Base-by-base conservation (phyloP, 495 filamentous ascomycete species). In the Sporormia fimetaria region DNA sequence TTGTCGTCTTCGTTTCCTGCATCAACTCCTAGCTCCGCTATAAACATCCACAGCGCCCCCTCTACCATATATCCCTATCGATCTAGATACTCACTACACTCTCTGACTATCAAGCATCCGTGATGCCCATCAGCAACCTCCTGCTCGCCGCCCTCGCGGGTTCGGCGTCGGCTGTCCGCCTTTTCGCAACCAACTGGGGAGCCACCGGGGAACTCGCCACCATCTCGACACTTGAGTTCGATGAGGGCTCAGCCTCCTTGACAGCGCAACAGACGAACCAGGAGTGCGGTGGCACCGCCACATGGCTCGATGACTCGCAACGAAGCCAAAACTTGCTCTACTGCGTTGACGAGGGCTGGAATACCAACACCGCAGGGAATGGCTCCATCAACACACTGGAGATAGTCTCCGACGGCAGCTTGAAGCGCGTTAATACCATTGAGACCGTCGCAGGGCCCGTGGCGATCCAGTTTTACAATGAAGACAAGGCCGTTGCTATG, bases 321-420 rank as follows among this genome's bases (percentile, higher is more conserved):
- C 36, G 45, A 23, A 40, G 44, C n/a, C 24, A 17, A 15, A 21
- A 29, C n/a, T n/a, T n/a, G 11, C 47, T 64, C 6, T 57, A 46
- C 47, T 63, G 58, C 47, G 17, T 62, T 8, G 58, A 62, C 37
- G 60, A 64, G 39, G 60, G 50, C 8, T 47, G n/a, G n/a, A n/a
- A n/a, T 52, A 12, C 28, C 30, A 4, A 50, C 49, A 3, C 38
- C 48, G 20, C n/a, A n/a, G n/a, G n/a, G n/a, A 64, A 61, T 33
- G 60, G 58, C 31, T 54, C 54, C 21, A 37, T 64, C 32, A 57
- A 41, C 47, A 56, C 58, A 4, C 56, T 56, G 38, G 44, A 26
- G 10, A 51, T 51, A 27, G 43, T 27, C 29, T 9, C 21, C 1
- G 51, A 57, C 33, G 62, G 62, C 25, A 37, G 20, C 4, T 38